phyloP scores from a whole-genome alignment of 371 early-diverging fungal genomes.

The Mortierella sp. region DNA sequence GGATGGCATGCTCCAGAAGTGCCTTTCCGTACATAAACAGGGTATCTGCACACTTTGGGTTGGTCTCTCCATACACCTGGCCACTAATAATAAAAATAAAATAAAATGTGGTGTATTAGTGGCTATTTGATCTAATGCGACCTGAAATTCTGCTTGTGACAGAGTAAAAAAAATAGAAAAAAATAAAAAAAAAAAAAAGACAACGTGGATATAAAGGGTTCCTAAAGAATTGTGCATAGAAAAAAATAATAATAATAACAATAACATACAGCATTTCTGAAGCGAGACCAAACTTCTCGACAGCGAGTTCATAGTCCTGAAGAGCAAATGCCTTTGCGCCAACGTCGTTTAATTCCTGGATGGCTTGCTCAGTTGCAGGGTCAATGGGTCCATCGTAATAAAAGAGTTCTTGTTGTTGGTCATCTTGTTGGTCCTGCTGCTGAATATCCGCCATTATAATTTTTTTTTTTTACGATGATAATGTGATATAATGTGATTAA shows the following conservation, averaged over 20 bases:
- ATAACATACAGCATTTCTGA: conserved; percentile 72
- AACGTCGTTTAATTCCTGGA: conserved; percentile 65
- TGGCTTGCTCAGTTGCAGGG: conserved; percentile 41
- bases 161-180: not conserved
- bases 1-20: conserved; percentile 80
- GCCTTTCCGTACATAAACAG: conserved; percentile 86
- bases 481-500: not conserved
- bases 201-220: not conserved
- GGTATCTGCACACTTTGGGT: conserved; percentile 82
- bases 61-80: conserved; percentile 73
- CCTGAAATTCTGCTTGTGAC: not conserved
- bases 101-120: not conserved
- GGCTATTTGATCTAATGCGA: not conserved
- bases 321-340: conserved; percentile 75
- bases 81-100: conserved; percentile 62
- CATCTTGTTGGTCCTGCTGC: conserved; percentile 18
- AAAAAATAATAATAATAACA: conserved; percentile 1
- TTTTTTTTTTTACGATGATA: too few relatives aligned
- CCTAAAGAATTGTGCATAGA: not conserved
- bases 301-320: conserved; percentile 70
- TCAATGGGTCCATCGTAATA: conserved; percentile 49
- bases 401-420: conserved; percentile 21
- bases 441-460: not conserved
- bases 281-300: conserved; percentile 74
- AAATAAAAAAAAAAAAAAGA: conserved; percentile 11